Base-by-base conservation (phyloP, 2,329 filamentous ascomycete genomes). In the Ascocoryne sarcoides region DNA sequence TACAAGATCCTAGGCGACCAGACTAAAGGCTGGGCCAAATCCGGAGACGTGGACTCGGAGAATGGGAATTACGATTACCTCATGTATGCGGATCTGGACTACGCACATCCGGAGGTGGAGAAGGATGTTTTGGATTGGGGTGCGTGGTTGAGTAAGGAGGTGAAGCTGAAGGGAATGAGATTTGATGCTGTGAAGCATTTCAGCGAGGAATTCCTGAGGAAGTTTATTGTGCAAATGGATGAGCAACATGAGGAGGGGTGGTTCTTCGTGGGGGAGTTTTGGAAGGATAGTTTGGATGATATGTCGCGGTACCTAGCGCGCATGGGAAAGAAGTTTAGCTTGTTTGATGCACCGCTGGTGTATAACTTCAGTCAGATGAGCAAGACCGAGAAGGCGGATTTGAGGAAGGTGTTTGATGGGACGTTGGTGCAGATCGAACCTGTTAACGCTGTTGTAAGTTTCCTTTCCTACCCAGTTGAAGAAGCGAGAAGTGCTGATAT, bases 121-220 rank as follows among this genome's bases (percentile, higher is more conserved):
- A 59, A 69, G 3, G 82, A 86, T 48, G 70, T 84, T 3, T 65
- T 79, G 39, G 66, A 69, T 37, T 86, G 82, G 82, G 77, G 76
- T 2, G 63, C 70, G 4, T 87, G 82, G 82, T 67, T 87, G 42
- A 69, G 72, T 1, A 63, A 71, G 4, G 66, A 79, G 44, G 56
- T 84, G 0, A 71, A 73, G 0, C 62, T 86, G 9, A 68, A 71
- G 45, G 82, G 81, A 1, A 79, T 86, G 58, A 69, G 82, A 14
- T 70, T 86, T 37, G 82, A 87, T 57, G 82, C 82, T 10, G 76
- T 79, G 20, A 82, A 84, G 61, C 82, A 87, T 60, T 84, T 79
- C 60, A 80, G 75, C 19, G 71, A 73, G 43, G 65, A 68, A n/a
- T 86, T 86, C 54, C 69, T 80, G 21, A 69, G 68, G 31, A 68